Base-by-base conservation (phyloP, 768 basidiomycete genomes). In the Xanthoconium stramineum region DNA sequence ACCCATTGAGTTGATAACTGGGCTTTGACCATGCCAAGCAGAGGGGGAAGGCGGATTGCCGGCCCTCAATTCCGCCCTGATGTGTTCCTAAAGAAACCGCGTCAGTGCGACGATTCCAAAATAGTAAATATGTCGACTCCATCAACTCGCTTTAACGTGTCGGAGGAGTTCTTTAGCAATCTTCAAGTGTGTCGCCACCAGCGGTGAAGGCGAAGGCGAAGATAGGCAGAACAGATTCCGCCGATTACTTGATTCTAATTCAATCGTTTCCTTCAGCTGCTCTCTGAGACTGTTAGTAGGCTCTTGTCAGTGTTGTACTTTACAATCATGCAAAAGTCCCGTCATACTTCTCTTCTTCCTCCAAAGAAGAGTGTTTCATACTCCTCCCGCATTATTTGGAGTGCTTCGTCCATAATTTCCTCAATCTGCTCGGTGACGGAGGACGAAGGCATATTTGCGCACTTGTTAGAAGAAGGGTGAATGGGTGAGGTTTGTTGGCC, bases 371-470 rank as follows among this genome's bases (percentile, higher is more conserved):
- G 19, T 1, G 28, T 4, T 5, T 37, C 46, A 2, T 11, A 19
- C 5, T 60, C 62, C 5, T 42, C 5, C 1, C 3, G 32, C 24
- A 60, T 17, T 2, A 15, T n/a, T 13, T 2, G 36, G 2, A 50
- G 49, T n/a, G 55, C 29, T 0, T 57, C 46, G 0, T 57, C 32
- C 10, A 65, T 20, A 3, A 48, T 2, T 2, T 50, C 32, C 5
- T 52, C 46, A 0, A 47, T 36, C 32, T 47, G 38, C n/a, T 38
- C 28, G 13, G 38, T 47, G 28, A 19, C 6, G 29, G 53, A 45
- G 29, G 56, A 51, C 19, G 49, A 58, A 10, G 29, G 28, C 60
- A 64, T 65, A 20, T 57, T 24, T 14, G 20, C 1, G 20, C 24
- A 14, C 11, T 28, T 5, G 24, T 24, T 4, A 24, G 47, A 45